Conservation (phyloP, 805 yeast genomes). For the Saccharomycopsis sp. region DNA sequence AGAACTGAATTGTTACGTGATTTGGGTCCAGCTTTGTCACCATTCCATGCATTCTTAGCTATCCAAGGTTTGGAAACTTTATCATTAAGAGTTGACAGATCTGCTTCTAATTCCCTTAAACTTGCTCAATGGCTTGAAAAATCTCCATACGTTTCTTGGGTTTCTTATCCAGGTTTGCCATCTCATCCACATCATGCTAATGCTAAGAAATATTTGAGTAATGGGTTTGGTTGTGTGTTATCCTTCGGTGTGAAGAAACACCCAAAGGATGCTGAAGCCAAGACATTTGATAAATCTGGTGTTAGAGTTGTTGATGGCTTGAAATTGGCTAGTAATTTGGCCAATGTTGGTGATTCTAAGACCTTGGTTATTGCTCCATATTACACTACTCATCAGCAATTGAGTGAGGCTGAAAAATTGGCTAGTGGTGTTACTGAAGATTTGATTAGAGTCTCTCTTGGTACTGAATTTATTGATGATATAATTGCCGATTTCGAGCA, state of each 20-base stretch:
- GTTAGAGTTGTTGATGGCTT: conserved; percentile 78
- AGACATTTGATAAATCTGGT: conserved; percentile 68
- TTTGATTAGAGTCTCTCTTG: conserved; percentile 81
- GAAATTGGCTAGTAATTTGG: conserved; percentile 84
- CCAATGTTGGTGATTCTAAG: conserved; percentile 95
- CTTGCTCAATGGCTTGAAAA: conserved; percentile 72
- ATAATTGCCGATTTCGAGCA: conserved; percentile 84
- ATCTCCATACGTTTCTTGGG: conserved; percentile 76
- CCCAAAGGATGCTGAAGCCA: conserved; percentile 39
- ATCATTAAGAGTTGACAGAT: conserved; percentile 91
- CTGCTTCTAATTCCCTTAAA: conserved; percentile 71
- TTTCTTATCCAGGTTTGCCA: conserved; percentile 85
- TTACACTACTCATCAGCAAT: conserved; percentile 93
- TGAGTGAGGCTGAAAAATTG: conserved; percentile 69
- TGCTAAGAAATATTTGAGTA: conserved; percentile 73
- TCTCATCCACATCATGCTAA: conserved; percentile 70
- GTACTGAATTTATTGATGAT: conserved; percentile 88
- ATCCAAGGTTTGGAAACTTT: conserved; percentile 92
- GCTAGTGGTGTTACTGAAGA: conserved; percentile 87
- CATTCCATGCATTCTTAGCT: conserved; percentile 80
- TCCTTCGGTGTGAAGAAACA: conserved; percentile 79
- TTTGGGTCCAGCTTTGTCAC: conserved; percentile 82
- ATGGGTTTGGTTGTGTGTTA: conserved; percentile 82
- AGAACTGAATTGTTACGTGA: conserved; percentile 87
- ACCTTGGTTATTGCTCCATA: conserved; percentile 94